Base-by-base conservation (phyloP, 2,329 filamentous ascomycete genomes). In the Xylariaceae sp. region DNA sequence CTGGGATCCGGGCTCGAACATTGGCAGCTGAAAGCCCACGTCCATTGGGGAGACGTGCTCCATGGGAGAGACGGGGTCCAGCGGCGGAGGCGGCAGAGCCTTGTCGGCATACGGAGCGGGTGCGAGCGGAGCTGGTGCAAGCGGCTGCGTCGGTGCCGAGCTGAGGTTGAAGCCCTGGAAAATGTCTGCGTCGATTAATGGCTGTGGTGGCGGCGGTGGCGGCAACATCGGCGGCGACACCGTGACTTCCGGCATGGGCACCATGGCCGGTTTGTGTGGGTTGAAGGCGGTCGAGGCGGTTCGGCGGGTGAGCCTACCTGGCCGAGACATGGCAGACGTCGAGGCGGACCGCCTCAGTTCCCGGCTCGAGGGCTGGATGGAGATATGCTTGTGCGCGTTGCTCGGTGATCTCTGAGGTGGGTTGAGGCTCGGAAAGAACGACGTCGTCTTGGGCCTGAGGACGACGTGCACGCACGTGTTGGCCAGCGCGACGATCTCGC, bases 401-500 rank as follows among this genome's bases (percentile, higher is more conserved):
- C 31, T 38, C 25, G 45, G 31, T 9, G 43, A 40, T 3, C 32
- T 17, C 13, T 8, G 8, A 5, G 27, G 5, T 7, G 40, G 36
- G 24, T 45, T 34, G 6, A 35, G 8, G 22, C 27, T 23, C 5
- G 43, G 39, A 18, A 36, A 42, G 12, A 40, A 30, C 7, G 47
- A 32, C 14, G 37, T 32, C 19, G 48, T 49, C 35, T 48, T 50
- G 18, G 54, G 53, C 18, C 51, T 48, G 29, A 55, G 39, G n/a
- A 55, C 44, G 30, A 57, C 46, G 29, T 56, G 53, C 12, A 46
- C 60, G 43, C 46, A 62, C 31, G 24, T 57, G 52, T 42, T 78
- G 4, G 76, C 77, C 33, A 75, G 61, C 33, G 66, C 63, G 10
- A 76, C 72, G 28, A 81, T 65, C 44, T 64, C 67, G 39, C 72